Evolutionary conservation across 2,329 filamentous ascomycete genomes (phyloP).

Genomic region (Aspergillus fumigatiaffinis): DNA sequence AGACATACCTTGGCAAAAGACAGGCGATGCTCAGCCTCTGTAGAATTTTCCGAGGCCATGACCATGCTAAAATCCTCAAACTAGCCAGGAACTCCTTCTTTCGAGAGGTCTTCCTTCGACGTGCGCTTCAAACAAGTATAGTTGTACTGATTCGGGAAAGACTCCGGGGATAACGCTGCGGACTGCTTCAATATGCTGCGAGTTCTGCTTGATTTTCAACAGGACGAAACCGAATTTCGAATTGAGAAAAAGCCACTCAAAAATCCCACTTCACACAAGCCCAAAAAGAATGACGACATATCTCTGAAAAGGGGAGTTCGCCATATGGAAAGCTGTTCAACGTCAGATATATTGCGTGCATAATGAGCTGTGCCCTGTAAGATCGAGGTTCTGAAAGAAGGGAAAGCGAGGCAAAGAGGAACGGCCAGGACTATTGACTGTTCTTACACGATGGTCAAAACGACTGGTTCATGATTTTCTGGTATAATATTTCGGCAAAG

Average conservation of each 20-base stretch:
- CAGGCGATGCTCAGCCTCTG: slow-evolving; percentile 39
- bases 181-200: slow-evolving; percentile 19
- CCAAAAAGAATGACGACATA: slow-evolving; percentile 43
- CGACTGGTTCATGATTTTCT: slow-evolving; percentile 15
- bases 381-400: not conserved
- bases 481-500: slow-evolving; percentile 2
- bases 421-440: slow-evolving; percentile 5
- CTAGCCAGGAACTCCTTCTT: slow-evolving; percentile 2
- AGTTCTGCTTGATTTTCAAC: slow-evolving; percentile 12
- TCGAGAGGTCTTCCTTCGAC: slow-evolving; percentile 5
- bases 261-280: slow-evolving; percentile 41
- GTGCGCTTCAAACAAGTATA: slow-evolving; percentile 13
- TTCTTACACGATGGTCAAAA: slow-evolving; percentile 24
- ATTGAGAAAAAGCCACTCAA: slow-evolving; percentile 35
- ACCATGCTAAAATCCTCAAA: slow-evolving; percentile 8
- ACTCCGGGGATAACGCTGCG: slow-evolving; percentile 18
- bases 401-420: not conserved
- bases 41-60: slow-evolving; percentile 32
- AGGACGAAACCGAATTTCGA: slow-evolving; percentile 26
- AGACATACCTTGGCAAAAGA: slow-evolving; percentile 71
- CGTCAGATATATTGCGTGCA: slow-evolving; percentile 17
- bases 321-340: slow-evolving; percentile 36
- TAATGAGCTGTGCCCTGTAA: slow-evolving; percentile 2
- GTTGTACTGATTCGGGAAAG: slow-evolving; percentile 16
- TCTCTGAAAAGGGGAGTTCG: slow-evolving; percentile 40